Percentiles rank a stretch among this genome's conserved stretches.
phyloP scores from a whole-genome alignment of 2,329 filamentous ascomycete genomes.

The Talaromyces sp. region DNA sequence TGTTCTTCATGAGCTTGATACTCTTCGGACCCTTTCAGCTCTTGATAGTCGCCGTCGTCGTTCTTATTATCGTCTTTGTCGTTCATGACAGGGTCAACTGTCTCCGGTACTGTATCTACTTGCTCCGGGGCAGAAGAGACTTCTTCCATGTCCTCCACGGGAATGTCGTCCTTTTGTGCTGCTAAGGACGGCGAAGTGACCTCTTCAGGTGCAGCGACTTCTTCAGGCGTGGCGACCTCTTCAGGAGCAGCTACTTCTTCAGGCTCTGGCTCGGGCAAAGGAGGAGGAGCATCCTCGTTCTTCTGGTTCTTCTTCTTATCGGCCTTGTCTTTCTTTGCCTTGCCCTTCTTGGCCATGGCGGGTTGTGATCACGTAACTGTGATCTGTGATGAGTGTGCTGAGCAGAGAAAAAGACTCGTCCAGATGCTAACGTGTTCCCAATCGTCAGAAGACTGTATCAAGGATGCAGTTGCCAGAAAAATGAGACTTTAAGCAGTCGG shows the following conservation, averaged over 20 bases:
- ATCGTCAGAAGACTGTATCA: slow-evolving; percentile 6
- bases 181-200: background rate
- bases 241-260: background rate
- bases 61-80: background rate
- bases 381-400: background rate
- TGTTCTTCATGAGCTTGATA: background rate
- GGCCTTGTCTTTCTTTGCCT: slow-evolving; percentile 19
- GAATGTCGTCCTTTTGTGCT: background rate
- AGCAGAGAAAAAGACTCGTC: background rate
- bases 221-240: background rate
- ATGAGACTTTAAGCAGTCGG: background rate
- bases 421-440: slow-evolving; percentile 24
- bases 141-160: background rate
- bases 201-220: background rate
- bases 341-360: slow-evolving; percentile 18
- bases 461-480: background rate
- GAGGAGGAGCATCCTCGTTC: background rate
- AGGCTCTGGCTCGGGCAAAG: background rate
- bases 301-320: slow-evolving; percentile 20
- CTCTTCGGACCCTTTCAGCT: background rate
- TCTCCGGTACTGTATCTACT: background rate
- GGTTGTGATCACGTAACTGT: slow-evolving; percentile 8
- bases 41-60: background rate
- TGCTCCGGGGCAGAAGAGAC: slow-evolving; percentile 4
- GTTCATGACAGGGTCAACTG: background rate